These are phyloP conservation scores for Rhizopogon salebrosus DNA, from an alignment of 768 basidiomycete species.

Conservation along the genomic window DNA sequence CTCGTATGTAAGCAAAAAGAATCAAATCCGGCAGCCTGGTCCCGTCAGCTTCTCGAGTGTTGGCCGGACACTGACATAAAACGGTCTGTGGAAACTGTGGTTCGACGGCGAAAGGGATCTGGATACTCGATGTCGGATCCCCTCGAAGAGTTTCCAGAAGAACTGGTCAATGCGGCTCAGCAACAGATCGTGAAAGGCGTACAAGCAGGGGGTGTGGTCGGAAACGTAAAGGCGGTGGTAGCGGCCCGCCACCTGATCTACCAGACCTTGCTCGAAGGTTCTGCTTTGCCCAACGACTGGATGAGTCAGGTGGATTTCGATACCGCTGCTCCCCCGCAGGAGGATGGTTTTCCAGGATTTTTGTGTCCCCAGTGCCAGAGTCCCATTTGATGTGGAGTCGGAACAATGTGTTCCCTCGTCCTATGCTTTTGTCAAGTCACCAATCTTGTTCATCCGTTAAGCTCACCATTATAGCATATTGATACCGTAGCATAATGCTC, in stretches of 20 bases:
- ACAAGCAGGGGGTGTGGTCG: constrained; percentile 38
- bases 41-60: constrained; percentile 28
- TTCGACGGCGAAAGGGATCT: neutral
- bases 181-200: constrained; percentile 52
- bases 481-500: neutral
- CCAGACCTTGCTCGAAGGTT: constrained; percentile 22
- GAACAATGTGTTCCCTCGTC: neutral
- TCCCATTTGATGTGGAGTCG: constrained; percentile 29
- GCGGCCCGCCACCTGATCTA: constrained; percentile 46
- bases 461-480: neutral
- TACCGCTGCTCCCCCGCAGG: constrained; percentile 15
- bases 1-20: constrained; percentile 22
- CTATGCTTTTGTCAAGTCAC: neutral
- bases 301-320: constrained; percentile 21
- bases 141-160: constrained; percentile 26
- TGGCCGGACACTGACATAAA: constrained; percentile 31
- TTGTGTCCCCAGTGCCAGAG: constrained; percentile 41
- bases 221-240: constrained; percentile 45
- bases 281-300: constrained; percentile 37
- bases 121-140: neutral
- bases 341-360: constrained; percentile 22
- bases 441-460: neutral
- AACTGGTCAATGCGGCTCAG: constrained; percentile 38
- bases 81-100: neutral
- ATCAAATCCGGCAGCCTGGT: constrained; percentile 6